Base-by-base conservation (phyloP, 176 grass and related monocot genomes). In the Triticum turgidum region DNA sequence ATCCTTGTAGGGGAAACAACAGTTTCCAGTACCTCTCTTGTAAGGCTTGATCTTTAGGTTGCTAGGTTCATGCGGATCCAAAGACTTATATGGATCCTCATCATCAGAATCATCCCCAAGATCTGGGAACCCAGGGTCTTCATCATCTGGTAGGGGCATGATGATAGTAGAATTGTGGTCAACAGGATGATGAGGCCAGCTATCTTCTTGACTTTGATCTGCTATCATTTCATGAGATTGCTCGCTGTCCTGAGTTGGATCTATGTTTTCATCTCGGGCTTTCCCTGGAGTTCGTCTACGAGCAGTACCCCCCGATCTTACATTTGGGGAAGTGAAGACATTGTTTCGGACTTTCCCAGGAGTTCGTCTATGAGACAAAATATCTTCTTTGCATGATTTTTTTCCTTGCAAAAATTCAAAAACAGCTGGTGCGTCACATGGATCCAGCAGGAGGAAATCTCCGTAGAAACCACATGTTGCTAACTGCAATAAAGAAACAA, bases 41-140 rank as follows among this genome's bases (percentile, higher is more conserved):
- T 90, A 96, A 90, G 97, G 90, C 91, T 86, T 92, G 82, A 90
- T 84, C 85, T 94, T 96, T 72, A 96, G 81, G 85, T 90, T 85
- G 58, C 97, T 92, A 87, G 86, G 86, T 89, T 96, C 97, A 88
- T 99, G 83, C 32, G 97, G 94, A 88, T 99, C 92, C 80, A 94
- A 85, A 56, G 89, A 92, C 49, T 88, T 94, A 91, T 92, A 96
- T 37, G 94, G 90, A 88, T 98, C 85, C 49, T 94, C 90, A 7
- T 89, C 89, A 79, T 96, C 97, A 69, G 92, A 96, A 91, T 91
- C 88, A 88, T 91, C 80, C 80, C 15, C 65, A 34, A 14, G 33
- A 90, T 91, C 61, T 89, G 81, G 91, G 79, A 34, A 73, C 69
- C 77, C 88, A 86, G 87, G 49, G 68, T 88, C 79, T 83, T 67